Evolutionary conservation across 2,329 filamentous ascomycete genomes (phyloP), one percentile per base, ranked within the genome.

Genomic region (Cordyceps farinosa): DNA sequence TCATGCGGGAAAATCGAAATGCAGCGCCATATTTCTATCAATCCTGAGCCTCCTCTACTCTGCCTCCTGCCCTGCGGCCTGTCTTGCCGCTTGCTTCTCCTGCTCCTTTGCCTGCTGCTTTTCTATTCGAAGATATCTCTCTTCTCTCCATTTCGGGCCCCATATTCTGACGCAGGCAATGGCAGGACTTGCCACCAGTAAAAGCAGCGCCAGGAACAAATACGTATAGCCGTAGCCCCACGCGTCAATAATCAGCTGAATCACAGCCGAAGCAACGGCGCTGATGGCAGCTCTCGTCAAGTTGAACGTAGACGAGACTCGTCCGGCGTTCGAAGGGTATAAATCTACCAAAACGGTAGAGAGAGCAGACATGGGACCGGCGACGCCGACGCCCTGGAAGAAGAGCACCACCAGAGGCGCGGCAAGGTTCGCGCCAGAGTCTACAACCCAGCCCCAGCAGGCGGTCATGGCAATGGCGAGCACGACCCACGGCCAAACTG

Each of bases 401-500:
- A 79, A 76, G 11, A 77, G 69, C n/a, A 78, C 66, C 2, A 78
- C 68, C 9, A 80, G 69, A 3, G 78, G 77, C 5, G 71, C 77
- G 0, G 78, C 78, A 0, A 81, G 70, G 64, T 70, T 75, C 3
- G 71, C 70, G 30, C 74, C 71, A 22, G 71, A 68, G 58, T 75
- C 70, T 5, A 81, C 71, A 5, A 77, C 73, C 79, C 79, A 81
- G 36, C 78, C 79, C 69, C 77, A 80, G 36, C 72, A 72, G 2
- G 78, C 63, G 0, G 80, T 71, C 3, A 74, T 75, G 34, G 76
- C 74, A 8, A 81, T 77, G 29, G 77, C 76, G 32, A 84, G 65
- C 63, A 81, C 76, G 2, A 80, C 71, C 42, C 80, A 74, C 6
- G 72, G 74, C 68, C 71, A 71, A 59, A 75, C 70, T 8, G 80